Percentiles rank a stretch among this genome's conserved stretches.
Conservation (phyloP, 2,329 filamentous ascomycete species). For the Fusarium burgessii region DNA sequence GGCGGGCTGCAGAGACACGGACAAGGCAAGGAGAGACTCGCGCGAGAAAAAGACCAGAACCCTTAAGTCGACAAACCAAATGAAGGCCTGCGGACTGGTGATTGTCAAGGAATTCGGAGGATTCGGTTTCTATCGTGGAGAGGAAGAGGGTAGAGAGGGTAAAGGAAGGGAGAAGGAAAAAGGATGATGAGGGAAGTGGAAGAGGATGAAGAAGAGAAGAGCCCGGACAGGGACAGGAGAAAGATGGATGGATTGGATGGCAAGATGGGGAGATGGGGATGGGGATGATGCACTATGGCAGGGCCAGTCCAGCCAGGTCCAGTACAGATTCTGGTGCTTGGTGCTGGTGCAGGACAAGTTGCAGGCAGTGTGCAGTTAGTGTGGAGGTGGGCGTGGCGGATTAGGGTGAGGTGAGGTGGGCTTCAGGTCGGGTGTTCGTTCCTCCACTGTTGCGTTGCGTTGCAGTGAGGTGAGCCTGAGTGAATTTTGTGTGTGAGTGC, state of each 20-base stretch:
- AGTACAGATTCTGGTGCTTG: neutral
- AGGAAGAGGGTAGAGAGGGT: slow-evolving; percentile 37
- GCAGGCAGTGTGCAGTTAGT: slow-evolving; percentile 28
- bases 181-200: slow-evolving; percentile 41
- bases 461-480: neutral
- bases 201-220: slow-evolving; percentile 42
- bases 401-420: neutral
- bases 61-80: slow-evolving; percentile 49
- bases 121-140: slow-evolving; percentile 53
- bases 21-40: slow-evolving; percentile 45
- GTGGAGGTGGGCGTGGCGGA: slow-evolving; percentile 46
- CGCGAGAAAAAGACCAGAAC: slow-evolving; percentile 51
- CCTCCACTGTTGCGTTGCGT: slow-evolving; percentile 33
- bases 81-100: slow-evolving; percentile 49
- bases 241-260: slow-evolving; percentile 36
- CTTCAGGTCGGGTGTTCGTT: slow-evolving; percentile 35
- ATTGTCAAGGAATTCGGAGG: slow-evolving; percentile 52
- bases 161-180: slow-evolving; percentile 34
- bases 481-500: slow-evolving; percentile 16
- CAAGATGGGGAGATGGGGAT: slow-evolving; percentile 44
- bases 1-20: slow-evolving; percentile 46
- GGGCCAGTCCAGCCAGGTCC: neutral
- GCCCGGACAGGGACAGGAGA: slow-evolving; percentile 36
- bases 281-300: slow-evolving; percentile 40
- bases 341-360: neutral